A percentile compares a stretch with the other conserved stretches of the same genome.
These are phyloP conservation scores for Kalaharituber pfeilii DNA, from an alignment of 2,329 filamentous ascomycete species.

Conservation along the genomic window DNA sequence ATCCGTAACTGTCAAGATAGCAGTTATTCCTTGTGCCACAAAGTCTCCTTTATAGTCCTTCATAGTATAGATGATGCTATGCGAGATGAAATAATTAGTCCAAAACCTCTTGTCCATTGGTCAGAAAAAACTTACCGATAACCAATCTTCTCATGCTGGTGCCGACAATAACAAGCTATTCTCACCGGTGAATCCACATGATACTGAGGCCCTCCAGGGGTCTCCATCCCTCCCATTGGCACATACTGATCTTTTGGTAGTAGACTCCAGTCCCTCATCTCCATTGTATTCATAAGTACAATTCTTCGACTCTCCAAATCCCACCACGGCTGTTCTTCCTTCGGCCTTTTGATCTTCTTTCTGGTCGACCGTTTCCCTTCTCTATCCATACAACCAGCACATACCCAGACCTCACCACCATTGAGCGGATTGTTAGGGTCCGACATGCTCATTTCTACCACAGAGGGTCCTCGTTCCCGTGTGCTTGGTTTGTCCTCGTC, in stretches of 20 bases:
- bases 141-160: constrained; percentile 82
- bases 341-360: constrained; percentile 83
- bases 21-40: constrained; percentile 67
- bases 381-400: constrained; percentile 72
- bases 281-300: constrained; percentile 79
- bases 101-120: constrained; percentile 1
- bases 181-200: constrained; percentile 49
- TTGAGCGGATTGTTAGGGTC: constrained; percentile 51
- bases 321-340: constrained; percentile 79
- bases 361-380: constrained; percentile 80
- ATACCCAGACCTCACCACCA: constrained; percentile 88
- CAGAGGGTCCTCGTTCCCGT: constrained; percentile 29
- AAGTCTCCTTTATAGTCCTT: constrained; percentile 62
- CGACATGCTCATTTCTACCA: constrained; percentile 19
- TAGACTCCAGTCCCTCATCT: constrained; percentile 68
- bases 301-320: constrained; percentile 64
- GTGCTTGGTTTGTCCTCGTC: constrained; percentile 26
- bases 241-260: constrained; percentile 28
- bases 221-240: constrained; percentile 1
- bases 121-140: constrained; percentile 42
- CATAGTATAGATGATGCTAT: constrained; percentile 74
- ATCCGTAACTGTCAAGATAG: constrained; percentile 90
- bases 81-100: constrained; percentile 15
- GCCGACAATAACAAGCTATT: constrained; percentile 90
- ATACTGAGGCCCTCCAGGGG: constrained; percentile 38